Base-by-base conservation (phyloP, 768 basidiomycete genomes). In the Naganishia vaughanmartiniae region DNA sequence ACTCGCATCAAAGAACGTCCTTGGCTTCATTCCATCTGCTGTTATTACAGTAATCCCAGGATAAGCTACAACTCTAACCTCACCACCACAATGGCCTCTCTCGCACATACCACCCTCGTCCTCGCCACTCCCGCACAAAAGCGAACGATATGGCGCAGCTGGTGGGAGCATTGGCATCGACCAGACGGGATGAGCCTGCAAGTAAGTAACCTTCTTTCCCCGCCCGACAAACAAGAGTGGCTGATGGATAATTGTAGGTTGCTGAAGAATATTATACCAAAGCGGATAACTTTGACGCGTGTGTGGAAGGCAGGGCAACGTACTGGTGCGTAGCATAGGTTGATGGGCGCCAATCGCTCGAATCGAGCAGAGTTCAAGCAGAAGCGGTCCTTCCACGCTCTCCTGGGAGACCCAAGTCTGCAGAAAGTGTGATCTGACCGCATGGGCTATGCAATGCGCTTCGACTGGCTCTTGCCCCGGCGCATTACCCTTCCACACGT, bases 51-150 rank as follows among this genome's bases (percentile, higher is more conserved):
- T n/a, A n/a, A n/a, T n/a, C n/a, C n/a, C n/a, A n/a, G n/a, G n/a
- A n/a, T n/a, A n/a, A n/a, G n/a, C n/a, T n/a, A n/a, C n/a, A n/a
- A n/a, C n/a, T n/a, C n/a, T n/a, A n/a, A n/a, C n/a, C n/a, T 12
- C 30, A 7, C 12, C 26, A 17, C 57, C 5, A 63, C 39, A 34
- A 63, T 63, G 60, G 9, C 24, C 60, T 2, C 39, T 17, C 60
- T 45, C 60, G 39, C 36, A 21, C 36, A 63, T 17, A 63, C 60
- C 17, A 63, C 60, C 39, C 39, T 63, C 60, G 42, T 63, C 42
- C 34, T 63, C 36, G 60, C 60, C 39, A 63, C 39, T 45, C 36
- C 39, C 19, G 60, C 60, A 1, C 60, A 63, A 34, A 42, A 26
- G 26, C 21, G 24, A 26, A 26, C 33, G 12, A 63, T 63, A 24